phyloP scores from a whole-genome alignment of 2,329 filamentous ascomycete genomes.

The Zymoseptoria brevis region DNA sequence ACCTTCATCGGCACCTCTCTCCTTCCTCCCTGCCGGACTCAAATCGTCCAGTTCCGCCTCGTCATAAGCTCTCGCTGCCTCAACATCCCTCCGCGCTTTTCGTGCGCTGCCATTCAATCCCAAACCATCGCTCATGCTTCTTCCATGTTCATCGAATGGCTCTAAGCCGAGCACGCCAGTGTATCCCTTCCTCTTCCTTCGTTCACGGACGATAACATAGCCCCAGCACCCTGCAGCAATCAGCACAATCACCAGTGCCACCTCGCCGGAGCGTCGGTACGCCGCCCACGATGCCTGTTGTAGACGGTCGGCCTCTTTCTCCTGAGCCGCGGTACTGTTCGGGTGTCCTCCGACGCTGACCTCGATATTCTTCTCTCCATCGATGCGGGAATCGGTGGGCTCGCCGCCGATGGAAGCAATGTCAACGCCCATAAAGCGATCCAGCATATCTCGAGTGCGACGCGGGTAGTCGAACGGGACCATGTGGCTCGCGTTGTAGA shows the following conservation, averaged over 20 bases:
- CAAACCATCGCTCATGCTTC: constrained; percentile 39
- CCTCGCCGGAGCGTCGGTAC: constrained; percentile 79
- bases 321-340: constrained; percentile 59
- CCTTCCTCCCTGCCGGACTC: constrained; percentile 4
- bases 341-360: constrained; percentile 65
- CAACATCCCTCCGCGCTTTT: constrained; percentile 43
- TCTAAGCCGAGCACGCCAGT: constrained; percentile 33
- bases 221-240: constrained; percentile 67
- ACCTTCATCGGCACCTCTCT: constrained; percentile 2
- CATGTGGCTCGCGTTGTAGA: constrained; percentile 97
- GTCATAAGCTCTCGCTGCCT: constrained; percentile 53
- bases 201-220: constrained; percentile 56
- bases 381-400: constrained; percentile 70
- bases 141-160: constrained; percentile 34
- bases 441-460: constrained; percentile 87
- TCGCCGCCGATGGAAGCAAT: constrained; percentile 78
- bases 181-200: constrained; percentile 42
- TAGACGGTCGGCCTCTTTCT: constrained; percentile 63
- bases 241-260: constrained; percentile 72
- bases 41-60: constrained; percentile 53
- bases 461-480: constrained; percentile 90
- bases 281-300: constrained; percentile 81
- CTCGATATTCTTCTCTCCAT: constrained; percentile 73
- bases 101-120: constrained; percentile 32
- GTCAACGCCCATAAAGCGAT: constrained; percentile 90